Base-by-base conservation (phyloP, 83 land plant species). In the Isoetes engelmannii region DNA sequence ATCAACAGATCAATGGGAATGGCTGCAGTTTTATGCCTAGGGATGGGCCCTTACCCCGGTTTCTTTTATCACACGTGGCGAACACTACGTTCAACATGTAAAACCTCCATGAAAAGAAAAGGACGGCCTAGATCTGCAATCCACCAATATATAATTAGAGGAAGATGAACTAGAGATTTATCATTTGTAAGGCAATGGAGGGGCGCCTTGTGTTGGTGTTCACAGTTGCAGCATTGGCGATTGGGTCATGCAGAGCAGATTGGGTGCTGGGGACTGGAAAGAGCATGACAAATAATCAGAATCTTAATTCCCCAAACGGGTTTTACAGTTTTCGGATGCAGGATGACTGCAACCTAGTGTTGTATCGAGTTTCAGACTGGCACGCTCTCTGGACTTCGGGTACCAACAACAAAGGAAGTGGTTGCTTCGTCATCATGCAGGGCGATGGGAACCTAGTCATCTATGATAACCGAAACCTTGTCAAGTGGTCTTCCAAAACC, bases 311-410 rank as follows among this genome's bases (percentile, higher is more conserved):
- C 17, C 7, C 7, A 12, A 59, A 59, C 17, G 62, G 62, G 62
- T 59, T 8, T 18, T 59, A 59, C 17, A 9, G 17, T 8, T 17
- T 59, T 19, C 7, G 9, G 19, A 59, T 59, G 62, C 62, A 59
- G 19, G 19, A 7, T 8, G 62, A 59, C 17, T 59, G 62, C 17
- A 59, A 59, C 17, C 19, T 59, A 19, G 62, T 59, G 62, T 18
- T 59, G 7, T 59, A 59, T 18, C 62, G 62, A 13, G 62, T 59
- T 8, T 59, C 62, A 18, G 62, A 59, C 18, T 6, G 19, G 17
- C 62, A 8, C 62, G 17, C 62, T 17, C 62, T 59, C 10, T 59
- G 62, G 62, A 13, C 7, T 6, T 13, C 62, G 18, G 7, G 17
- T 8, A 59, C 62, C 9, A 18, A 8, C 18, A 18, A 7, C 6